Percentiles rank a stretch among this genome's conserved stretches.
These are phyloP conservation scores for Rhizophagus prolifer DNA, from an alignment of 192 early-diverging fungal genomes.

Conservation along the genomic window DNA sequence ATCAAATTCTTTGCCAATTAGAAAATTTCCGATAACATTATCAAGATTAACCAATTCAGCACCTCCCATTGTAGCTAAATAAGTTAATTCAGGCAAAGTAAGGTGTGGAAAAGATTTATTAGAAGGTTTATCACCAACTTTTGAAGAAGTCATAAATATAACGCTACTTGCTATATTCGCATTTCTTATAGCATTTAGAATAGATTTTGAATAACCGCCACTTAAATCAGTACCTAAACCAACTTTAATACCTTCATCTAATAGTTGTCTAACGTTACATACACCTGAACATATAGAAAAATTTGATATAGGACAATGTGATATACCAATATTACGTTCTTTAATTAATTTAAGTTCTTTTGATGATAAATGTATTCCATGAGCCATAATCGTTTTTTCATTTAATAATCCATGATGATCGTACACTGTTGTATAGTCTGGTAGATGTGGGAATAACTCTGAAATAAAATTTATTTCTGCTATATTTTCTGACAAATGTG, in stretches of 20 bases:
- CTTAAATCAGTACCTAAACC: slow-evolving; percentile 93
- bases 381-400: slow-evolving; percentile 82
- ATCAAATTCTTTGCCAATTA: slow-evolving; percentile 87
- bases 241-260: slow-evolving; percentile 76
- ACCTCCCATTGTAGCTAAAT: slow-evolving; percentile 89
- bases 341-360: slow-evolving; percentile 69
- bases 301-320: slow-evolving; percentile 93
- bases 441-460: slow-evolving; percentile 68
- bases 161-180: slow-evolving; percentile 75
- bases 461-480: slow-evolving; percentile 76
- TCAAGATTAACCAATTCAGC: slow-evolving; percentile 77
- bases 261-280: slow-evolving; percentile 74
- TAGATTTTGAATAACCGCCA: slow-evolving; percentile 83
- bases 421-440: slow-evolving; percentile 81
- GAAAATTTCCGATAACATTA: slow-evolving; percentile 78
- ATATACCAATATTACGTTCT: slow-evolving; percentile 67
- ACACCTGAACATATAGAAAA: slow-evolving; percentile 81
- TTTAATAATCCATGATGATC: slow-evolving; percentile 70
- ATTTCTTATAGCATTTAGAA: slow-evolving; percentile 85
- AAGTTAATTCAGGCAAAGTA: slow-evolving; percentile 70
- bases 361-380: slow-evolving; percentile 84
- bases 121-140: slow-evolving; percentile 15
- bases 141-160: slow-evolving; percentile 31
- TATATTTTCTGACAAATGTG: slow-evolving; percentile 86
- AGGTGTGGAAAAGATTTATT: slow-evolving; percentile 49